Evolutionary conservation across 1,284 basidiomycete genomes (phyloP), one percentile per base, ranked within the genome.

Genomic region (Puccinia sorghi): DNA sequence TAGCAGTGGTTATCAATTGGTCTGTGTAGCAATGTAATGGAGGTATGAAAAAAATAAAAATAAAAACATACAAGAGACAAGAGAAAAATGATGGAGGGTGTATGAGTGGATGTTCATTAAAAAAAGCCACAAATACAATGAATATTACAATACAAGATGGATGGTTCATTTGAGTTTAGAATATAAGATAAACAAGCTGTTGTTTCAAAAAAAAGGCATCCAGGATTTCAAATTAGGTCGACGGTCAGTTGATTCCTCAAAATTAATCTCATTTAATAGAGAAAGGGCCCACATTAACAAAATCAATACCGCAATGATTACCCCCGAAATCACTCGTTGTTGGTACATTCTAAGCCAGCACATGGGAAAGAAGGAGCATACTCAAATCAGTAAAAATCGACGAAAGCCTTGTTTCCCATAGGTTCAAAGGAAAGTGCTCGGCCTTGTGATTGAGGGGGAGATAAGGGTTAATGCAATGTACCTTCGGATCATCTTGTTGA

Each of bases 401-500:
- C 6, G 1, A 46, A 11, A 41, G 46, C 8, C 13, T 17, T 48
- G 37, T 48, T 43, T 59, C 22, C 32, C 46, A 54, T 27, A 73
- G 7, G 12, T 27, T 3, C 37, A 46, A 46, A 20, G 13, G 48
- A 39, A 64, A 73, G 27, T 12, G 25, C 41, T 50, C 15, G n/a
- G 41, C 3, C 39, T 63, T 13, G 17, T 39, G 8, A 22, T 46
- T 64, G 22, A 39, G 7, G 57, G 57, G 27, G 27, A 25, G 57
- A 27, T 22, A 74, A 61, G 56, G 37, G 25, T 15, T 17, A 13
- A 43, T 11, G 12, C 17, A 4, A 20, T 50, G 39, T 37, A 89
- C 88, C 87, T 87, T 82, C 86, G 86, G 74, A 89, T 87, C 88
- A 89, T 89, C 83, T 87, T 87, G 82, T 87, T 87, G 50, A 89